A percentile compares a stretch with the other conserved stretches of the same genome.
These are phyloP conservation scores for Kurtzmaniella cleridarum DNA, from an alignment of 805 yeast genomes.

Conservation along the genomic window DNA sequence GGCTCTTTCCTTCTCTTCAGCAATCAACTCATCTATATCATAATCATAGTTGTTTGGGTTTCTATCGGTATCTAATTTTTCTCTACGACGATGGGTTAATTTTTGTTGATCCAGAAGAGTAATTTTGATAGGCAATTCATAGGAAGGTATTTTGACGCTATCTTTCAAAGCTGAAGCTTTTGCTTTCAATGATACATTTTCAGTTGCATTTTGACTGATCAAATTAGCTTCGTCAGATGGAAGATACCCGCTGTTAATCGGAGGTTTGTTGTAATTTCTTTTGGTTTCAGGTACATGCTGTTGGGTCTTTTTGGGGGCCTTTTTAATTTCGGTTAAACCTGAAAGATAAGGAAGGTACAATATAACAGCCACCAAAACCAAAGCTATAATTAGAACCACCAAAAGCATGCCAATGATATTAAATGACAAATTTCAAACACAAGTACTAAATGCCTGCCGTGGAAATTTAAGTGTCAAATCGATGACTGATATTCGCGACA, in stretches of 20 bases:
- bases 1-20: constrained; percentile 27
- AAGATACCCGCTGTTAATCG: constrained; percentile 25
- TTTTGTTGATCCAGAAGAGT: constrained; percentile 18
- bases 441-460: no score
- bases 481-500: no score
- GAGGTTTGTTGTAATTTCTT: neutral
- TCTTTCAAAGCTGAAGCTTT: constrained; percentile 22
- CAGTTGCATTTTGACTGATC: constrained; percentile 6
- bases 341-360: constrained; percentile 44
- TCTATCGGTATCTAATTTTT: constrained; percentile 28
- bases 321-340: constrained; percentile 41
- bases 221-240: constrained; percentile 36
- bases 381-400: constrained; percentile 33
- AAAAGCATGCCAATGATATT: constrained; percentile 24
- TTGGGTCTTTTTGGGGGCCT: constrained; percentile 7
- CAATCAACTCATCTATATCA: constrained; percentile 39
- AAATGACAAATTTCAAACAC: no score
- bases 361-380: constrained; percentile 36
- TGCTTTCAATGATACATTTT: constrained; percentile 7
- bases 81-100: constrained; percentile 25
- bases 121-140: constrained; percentile 33
- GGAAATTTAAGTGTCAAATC: no score
- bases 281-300: constrained; percentile 1
- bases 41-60: constrained; percentile 40
- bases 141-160: constrained; percentile 25